Percentiles rank a stretch among this genome's conserved stretches.
Conservation (phyloP, 176 grass and related monocot species). For the Lolium multiflorum region DNA sequence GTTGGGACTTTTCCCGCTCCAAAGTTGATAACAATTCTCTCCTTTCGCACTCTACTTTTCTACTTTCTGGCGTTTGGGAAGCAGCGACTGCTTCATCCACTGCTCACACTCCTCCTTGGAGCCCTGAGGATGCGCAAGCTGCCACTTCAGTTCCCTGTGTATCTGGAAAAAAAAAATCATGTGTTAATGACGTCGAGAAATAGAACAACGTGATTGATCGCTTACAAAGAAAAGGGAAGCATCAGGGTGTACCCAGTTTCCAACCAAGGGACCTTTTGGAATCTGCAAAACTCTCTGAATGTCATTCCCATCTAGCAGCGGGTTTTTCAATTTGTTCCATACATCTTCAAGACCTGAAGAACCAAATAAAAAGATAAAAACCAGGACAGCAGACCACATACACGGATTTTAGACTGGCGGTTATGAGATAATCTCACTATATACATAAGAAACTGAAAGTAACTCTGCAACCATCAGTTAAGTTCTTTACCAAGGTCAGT, state of each 20-base stretch:
- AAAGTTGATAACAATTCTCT: neutral
- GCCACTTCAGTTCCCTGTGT: slow-evolving; percentile 80
- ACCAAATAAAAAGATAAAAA: neutral
- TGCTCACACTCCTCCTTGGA: slow-evolving; percentile 71
- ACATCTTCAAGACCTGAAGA: slow-evolving; percentile 66
- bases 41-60: neutral
- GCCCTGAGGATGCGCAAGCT: slow-evolving; percentile 77
- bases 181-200: neutral
- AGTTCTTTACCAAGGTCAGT: too few relatives aligned
- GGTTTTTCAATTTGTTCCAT: slow-evolving; percentile 61
- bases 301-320: slow-evolving; percentile 73
- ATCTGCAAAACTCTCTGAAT: slow-evolving; percentile 74
- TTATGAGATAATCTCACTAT: neutral
- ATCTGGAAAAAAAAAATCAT: slow-evolving; percentile 47
- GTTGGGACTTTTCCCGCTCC: too few relatives aligned
- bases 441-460: neutral
- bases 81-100: slow-evolving; percentile 78
- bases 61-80: slow-evolving; percentile 70
- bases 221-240: neutral
- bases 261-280: neutral
- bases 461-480: too few relatives aligned
- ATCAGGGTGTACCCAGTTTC: neutral
- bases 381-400: neutral
- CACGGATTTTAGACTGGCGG: neutral
- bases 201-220: neutral